These are phyloP conservation scores for Plasmodium billcollinsi DNA, from an alignment of 169 alveolate genomes.

Conservation along the genomic window DNA sequence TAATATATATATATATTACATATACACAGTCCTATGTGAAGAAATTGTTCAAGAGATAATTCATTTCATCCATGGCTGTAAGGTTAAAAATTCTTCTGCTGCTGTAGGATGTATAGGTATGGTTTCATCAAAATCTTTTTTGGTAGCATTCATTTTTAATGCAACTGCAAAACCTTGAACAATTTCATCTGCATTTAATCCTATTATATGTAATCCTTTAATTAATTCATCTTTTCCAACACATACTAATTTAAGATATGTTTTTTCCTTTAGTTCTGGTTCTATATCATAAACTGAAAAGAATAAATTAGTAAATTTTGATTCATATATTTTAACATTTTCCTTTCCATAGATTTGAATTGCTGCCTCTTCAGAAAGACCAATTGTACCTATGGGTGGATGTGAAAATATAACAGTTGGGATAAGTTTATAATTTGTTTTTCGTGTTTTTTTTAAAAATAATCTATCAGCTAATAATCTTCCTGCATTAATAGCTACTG, in stretches of 20 bases:
- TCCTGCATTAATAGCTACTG: slow-evolving; percentile 96
- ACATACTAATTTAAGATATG: slow-evolving; percentile 87
- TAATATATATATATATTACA: neutral
- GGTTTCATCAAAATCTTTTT: slow-evolving; percentile 88
- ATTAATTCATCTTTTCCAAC: slow-evolving; percentile 86
- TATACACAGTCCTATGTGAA: neutral
- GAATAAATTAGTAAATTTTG: slow-evolving; percentile 84
- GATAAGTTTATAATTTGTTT: slow-evolving; percentile 83
- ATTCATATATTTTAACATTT: slow-evolving; percentile 85
- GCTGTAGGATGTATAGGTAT: slow-evolving; percentile 93
- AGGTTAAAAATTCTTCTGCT: slow-evolving; percentile 91
- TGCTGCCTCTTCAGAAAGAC: slow-evolving; percentile 93
- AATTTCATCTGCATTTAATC: slow-evolving; percentile 92
- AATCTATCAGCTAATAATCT: slow-evolving; percentile 93
- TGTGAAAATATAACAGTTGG: slow-evolving; percentile 94
- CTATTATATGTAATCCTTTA: slow-evolving; percentile 91
- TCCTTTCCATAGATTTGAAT: slow-evolving; percentile 89
- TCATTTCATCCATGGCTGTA: slow-evolving; percentile 83
- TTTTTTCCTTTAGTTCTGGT: slow-evolving; percentile 82
- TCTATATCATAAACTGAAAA: slow-evolving; percentile 80
- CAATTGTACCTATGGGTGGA: slow-evolving; percentile 93
- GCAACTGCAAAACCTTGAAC: slow-evolving; percentile 94
- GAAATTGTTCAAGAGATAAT: neutral
- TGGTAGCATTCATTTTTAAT: slow-evolving; percentile 91
- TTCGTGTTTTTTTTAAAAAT: slow-evolving; percentile 78